Evolutionary conservation across 371 early-diverging fungal genomes (phyloP), one percentile per base, ranked within the genome.

Genomic region (Mucor racemosus): DNA sequence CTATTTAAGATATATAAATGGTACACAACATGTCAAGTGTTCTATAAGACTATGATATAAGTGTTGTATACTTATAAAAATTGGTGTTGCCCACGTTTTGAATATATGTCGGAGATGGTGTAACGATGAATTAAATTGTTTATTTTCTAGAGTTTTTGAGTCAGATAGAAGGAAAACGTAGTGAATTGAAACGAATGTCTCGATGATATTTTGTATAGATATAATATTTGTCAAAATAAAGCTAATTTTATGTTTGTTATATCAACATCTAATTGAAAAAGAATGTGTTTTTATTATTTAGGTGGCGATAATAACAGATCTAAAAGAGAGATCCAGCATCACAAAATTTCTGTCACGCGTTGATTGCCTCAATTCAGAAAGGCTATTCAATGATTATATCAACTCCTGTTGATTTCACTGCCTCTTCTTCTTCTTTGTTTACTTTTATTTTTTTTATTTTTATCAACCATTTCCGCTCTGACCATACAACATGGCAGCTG

Each of bases 331-430:
- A 48, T 57, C 57, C 63, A 58, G 38, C 38, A 41, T 35, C 60
- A 14, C 56, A 57, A 44, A 64, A 21, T 21, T 44, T 54, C 59
- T 72, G 65, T 67, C 72, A 72, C 72, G 72, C 72, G 68, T 64
- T 67, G 33, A 60, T 61, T 59, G 40, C 42, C 72, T 71, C 72
- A 64, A 71, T 71, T 60, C 58, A 71, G 72, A 59, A 71, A 67
- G 58, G 44, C 36, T 64, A 67, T 64, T 46, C 42, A 64, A 17
- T 34, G 31, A 62, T 53, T 31, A 62, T 41, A 62, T 59, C 56
- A 55, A 64, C 54, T 44, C 60, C 60, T 66, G 31, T 53, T 53
- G 31, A 53, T 53, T 53, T 14, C 4, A 21, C 31, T 31, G 10
- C 40, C 1, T n/a, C 15, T 54, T 53, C 41, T 60, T 60, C 38